Percentiles rank a stretch among this genome's conserved stretches.
Evolutionary conservation across 768 basidiomycete species (phyloP).

Genomic region (Hysterangium stoloniferum): DNA sequence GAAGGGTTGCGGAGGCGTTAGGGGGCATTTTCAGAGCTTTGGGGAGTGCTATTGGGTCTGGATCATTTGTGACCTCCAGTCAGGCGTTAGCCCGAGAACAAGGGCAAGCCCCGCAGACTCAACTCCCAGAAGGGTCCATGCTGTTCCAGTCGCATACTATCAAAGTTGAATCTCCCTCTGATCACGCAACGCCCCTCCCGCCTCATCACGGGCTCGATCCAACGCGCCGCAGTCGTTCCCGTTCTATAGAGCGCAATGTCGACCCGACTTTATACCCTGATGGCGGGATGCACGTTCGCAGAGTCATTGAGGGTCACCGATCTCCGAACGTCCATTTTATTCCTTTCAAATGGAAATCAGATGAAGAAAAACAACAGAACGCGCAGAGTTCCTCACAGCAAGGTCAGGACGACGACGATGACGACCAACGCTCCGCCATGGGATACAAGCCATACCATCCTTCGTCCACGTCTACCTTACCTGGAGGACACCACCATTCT

Average conservation of each 20-base stretch:
- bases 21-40: conserved; percentile 50
- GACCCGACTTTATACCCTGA: not conserved
- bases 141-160: conserved; percentile 8
- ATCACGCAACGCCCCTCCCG: conserved; percentile 13
- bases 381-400: no score
- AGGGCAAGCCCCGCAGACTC: not conserved
- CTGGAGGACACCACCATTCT: no score
- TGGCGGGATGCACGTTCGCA: conserved; percentile 15
- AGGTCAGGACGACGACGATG: no score
- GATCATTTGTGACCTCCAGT: not conserved
- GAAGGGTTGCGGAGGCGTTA: conserved; percentile 55
- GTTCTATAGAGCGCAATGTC: not conserved
- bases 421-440: no score
- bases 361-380: no score
- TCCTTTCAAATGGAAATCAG: no score
- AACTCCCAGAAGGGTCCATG: conserved; percentile 14
- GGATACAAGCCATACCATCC: no score
- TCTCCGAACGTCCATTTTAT: no score
- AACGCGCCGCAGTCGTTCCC: conserved; percentile 10
- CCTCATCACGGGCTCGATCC: not conserved
- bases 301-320: no score
- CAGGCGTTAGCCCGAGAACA: not conserved
- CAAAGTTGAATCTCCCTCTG: conserved; percentile 12
- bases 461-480: no score
- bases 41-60: conserved; percentile 21